Conservation (phyloP, 2,329 filamentous ascomycete genomes). For the Karstenula rhodostoma region DNA sequence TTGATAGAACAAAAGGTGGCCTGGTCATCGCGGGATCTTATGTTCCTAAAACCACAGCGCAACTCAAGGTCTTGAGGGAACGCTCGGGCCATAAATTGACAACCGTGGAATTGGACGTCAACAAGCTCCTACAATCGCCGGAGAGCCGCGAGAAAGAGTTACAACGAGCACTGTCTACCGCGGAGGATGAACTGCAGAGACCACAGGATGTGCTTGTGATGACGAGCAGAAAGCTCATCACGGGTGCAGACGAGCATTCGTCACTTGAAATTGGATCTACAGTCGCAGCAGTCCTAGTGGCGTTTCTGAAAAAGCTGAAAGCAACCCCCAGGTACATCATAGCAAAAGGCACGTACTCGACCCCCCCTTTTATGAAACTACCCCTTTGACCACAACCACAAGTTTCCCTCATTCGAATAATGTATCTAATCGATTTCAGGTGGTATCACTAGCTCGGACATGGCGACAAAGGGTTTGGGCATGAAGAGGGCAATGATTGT, state of each 20-base stretch:
- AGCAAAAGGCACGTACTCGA: too few relatives aligned
- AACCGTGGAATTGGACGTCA: conserved; percentile 59
- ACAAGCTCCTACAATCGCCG: conserved; percentile 55
- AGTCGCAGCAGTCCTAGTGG: conserved; percentile 61
- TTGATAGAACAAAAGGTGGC: conserved; percentile 55
- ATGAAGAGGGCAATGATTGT: conserved; percentile 64
- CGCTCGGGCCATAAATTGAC: conserved; percentile 53
- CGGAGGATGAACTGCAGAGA: conserved; percentile 43
- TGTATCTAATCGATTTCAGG: too few relatives aligned
- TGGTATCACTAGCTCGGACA: conserved; percentile 67
- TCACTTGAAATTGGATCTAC: conserved; percentile 64
- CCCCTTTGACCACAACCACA: too few relatives aligned
- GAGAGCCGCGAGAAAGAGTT: conserved; percentile 48
- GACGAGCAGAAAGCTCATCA: conserved; percentile 65
- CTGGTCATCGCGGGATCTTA: conserved; percentile 66
- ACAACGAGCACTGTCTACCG: conserved; percentile 42
- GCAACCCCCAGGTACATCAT: conserved; percentile 64
- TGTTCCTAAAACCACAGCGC: conserved; percentile 66
- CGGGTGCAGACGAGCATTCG: conserved; percentile 58
- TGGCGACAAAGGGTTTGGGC: conserved; percentile 64
- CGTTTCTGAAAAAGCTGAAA: conserved; percentile 57
- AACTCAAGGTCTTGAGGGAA: conserved; percentile 56
- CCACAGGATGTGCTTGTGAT: conserved; percentile 66
- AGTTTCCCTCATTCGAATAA: too few relatives aligned
- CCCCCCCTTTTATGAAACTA: too few relatives aligned